Evolutionary conservation across 2,329 filamentous ascomycete species (phyloP).

Genomic region (Phialocephala sp.): DNA sequence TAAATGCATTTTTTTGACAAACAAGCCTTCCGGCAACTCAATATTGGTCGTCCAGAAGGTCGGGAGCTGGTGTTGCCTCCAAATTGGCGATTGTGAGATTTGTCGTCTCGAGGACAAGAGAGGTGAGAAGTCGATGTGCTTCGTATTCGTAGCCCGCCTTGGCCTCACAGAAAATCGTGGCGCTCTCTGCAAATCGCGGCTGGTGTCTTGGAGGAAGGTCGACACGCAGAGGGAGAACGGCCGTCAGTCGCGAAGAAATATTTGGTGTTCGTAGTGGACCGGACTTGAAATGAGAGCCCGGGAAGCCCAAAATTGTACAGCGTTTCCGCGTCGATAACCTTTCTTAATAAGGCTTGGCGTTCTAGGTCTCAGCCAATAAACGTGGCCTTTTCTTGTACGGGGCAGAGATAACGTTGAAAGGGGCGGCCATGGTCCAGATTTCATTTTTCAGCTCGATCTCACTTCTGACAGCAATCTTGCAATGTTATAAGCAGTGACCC

Average conservation of each 20-base stretch:
- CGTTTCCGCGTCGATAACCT: conserved; percentile 15
- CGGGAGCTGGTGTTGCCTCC: not conserved
- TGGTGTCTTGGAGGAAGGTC: not conserved
- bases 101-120: conserved; percentile 1
- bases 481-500: not conserved
- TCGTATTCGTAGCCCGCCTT: conserved; percentile 14
- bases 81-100: conserved; percentile 6
- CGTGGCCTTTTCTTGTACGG: not conserved
- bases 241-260: not conserved
- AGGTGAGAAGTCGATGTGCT: conserved; percentile 9
- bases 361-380: not conserved
- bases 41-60: conserved; percentile 3
- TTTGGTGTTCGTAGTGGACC: not conserved
- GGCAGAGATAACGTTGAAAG: not conserved
- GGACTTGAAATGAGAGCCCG: conserved; percentile 5
- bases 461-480: not conserved
- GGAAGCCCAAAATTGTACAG: conserved; percentile 1
- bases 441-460: not conserved
- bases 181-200: not conserved
- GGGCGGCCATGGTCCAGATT: not conserved
- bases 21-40: conserved; percentile 23
- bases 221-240: not conserved
- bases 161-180: not conserved
- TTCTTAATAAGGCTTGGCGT: not conserved
- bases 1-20: conserved; percentile 74